Base-by-base conservation (phyloP, 345 rosid genomes). In the Turnera subulata region DNA sequence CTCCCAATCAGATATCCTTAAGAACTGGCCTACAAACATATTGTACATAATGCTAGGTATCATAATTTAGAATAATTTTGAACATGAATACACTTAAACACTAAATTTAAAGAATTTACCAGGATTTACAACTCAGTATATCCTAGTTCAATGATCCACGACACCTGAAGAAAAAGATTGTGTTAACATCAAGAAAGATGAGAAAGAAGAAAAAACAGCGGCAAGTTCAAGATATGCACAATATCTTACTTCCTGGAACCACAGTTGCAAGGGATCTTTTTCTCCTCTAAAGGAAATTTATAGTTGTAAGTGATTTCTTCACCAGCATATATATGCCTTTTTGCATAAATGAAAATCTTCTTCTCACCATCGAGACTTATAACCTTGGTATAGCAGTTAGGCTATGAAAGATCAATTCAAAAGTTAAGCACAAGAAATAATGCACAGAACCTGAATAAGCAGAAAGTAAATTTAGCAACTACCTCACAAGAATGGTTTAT, bases 401-500 rank as follows among this genome's bases (percentile, higher is more conserved):
- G 97, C 97, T 94, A 81, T 75, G 78, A 55, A 74, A 55, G 2
- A 37, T 33, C 50, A 73, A 59, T 61, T 58, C 8, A 20, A 43
- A 57, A 75, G 55, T 58, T 17, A 61, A n/a, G 23, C 55, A 50
- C 59, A 53, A 62, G 50, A 62, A 26, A 62, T 63, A 53, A 73
- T 29, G 8, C 35, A 4, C 19, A 32, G 4, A 53, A 70, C 58
- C 49, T 55, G 54, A 35, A 35, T 32, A 57, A 67, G 61, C 61
- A 65, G 51, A 50, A n/a, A 17, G 12, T 49, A 55, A 46, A 43
- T 23, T 21, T 57, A 50, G 51, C 6, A 77, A 52, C 46, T 83
- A 88, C 99, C 90, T 94, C 91, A 51, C 99, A 94, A 48, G 97
- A 94, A 84, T 90, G 99, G 65, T 94, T 94, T 76, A 94, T 88